Evolutionary conservation across 2,329 filamentous ascomycete genomes (phyloP).

Genomic region (Alternaria panax): DNA sequence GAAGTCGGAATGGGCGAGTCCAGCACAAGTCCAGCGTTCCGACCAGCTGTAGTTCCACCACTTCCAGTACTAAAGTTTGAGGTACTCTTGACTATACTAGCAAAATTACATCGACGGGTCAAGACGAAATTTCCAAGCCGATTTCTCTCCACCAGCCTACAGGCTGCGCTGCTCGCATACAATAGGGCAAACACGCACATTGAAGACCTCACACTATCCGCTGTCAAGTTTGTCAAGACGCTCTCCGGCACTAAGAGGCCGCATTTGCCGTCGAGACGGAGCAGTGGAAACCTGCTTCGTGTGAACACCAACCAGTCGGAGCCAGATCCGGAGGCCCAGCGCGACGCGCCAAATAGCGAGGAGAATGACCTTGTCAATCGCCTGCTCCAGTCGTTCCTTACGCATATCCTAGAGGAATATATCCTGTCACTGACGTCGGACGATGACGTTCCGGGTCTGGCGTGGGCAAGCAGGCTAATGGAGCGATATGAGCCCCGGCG

Average conservation of each 20-base stretch:
- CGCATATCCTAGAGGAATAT: constrained; percentile 77
- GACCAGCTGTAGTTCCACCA: constrained; percentile 41
- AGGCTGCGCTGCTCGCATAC: constrained; percentile 74
- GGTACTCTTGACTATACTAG: constrained; percentile 73
- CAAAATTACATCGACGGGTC: constrained; percentile 75
- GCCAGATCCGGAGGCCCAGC: constrained; percentile 65
- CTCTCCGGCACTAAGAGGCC: constrained; percentile 73
- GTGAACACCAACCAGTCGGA: constrained; percentile 46
- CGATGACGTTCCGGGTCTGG: constrained; percentile 58
- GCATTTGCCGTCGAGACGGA: constrained; percentile 65
- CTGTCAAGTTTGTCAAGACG: constrained; percentile 74
- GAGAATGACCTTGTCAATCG: constrained; percentile 69
- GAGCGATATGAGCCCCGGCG: constrained; percentile 73
- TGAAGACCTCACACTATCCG: constrained; percentile 72
- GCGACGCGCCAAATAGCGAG: constrained; percentile 53
- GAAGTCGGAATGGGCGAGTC: constrained; percentile 42
- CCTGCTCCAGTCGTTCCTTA: constrained; percentile 78
- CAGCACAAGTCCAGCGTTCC: constrained; percentile 39
- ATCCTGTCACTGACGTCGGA: constrained; percentile 60
- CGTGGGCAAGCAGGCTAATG: constrained; percentile 65
- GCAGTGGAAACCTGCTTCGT: constrained; percentile 56
- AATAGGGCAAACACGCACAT: constrained; percentile 61
- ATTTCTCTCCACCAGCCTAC: constrained; percentile 78
- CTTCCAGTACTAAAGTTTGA: constrained; percentile 67
- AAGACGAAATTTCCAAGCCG: constrained; percentile 79